Conservation (phyloP, 352 stramenopile species). For the Phytophthora colocasiae region DNA sequence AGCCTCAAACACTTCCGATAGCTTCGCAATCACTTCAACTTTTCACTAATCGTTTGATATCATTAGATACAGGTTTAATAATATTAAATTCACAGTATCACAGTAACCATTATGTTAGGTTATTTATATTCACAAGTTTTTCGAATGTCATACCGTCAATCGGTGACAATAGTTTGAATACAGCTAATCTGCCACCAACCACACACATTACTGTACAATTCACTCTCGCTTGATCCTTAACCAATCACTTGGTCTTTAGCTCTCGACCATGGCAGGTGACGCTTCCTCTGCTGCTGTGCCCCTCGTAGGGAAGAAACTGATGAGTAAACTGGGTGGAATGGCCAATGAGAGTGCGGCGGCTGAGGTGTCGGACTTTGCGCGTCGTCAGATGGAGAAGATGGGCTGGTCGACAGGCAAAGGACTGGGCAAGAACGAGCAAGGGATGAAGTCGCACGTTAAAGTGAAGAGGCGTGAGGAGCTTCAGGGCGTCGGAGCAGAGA, state of each 20-base stretch:
- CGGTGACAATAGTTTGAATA: too few relatives aligned
- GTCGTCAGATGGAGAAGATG: slow-evolving; percentile 95
- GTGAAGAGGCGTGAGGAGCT: slow-evolving; percentile 95
- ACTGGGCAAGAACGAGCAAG: slow-evolving; percentile 95
- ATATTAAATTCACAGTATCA: too few relatives aligned
- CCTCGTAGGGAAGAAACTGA: slow-evolving; percentile 87
- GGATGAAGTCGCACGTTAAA: slow-evolving; percentile 93
- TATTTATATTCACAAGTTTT: too few relatives aligned
- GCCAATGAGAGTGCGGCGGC: slow-evolving; percentile 77
- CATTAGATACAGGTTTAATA: too few relatives aligned
- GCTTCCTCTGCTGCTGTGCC: slow-evolving; percentile 38
- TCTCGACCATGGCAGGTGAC: slow-evolving; percentile 16
- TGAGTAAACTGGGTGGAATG: slow-evolving; percentile 79
- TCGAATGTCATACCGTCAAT: too few relatives aligned
- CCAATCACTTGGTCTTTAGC: slow-evolving; percentile 7
- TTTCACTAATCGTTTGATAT: too few relatives aligned
- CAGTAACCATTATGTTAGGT: too few relatives aligned
- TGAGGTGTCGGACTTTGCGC: slow-evolving; percentile 80
- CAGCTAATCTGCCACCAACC: too few relatives aligned
- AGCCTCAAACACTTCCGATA: too few relatives aligned
- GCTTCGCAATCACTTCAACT: too few relatives aligned
- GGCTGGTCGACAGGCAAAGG: slow-evolving; percentile 96
- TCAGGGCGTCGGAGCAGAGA: slow-evolving; percentile 90
- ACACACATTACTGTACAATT: too few relatives aligned
- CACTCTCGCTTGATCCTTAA: neutral